Evolutionary conservation across 169 alveolate genomes (phyloP), one percentile per base, ranked within the genome.

Genomic region (Amoebophrya sp.): DNA sequence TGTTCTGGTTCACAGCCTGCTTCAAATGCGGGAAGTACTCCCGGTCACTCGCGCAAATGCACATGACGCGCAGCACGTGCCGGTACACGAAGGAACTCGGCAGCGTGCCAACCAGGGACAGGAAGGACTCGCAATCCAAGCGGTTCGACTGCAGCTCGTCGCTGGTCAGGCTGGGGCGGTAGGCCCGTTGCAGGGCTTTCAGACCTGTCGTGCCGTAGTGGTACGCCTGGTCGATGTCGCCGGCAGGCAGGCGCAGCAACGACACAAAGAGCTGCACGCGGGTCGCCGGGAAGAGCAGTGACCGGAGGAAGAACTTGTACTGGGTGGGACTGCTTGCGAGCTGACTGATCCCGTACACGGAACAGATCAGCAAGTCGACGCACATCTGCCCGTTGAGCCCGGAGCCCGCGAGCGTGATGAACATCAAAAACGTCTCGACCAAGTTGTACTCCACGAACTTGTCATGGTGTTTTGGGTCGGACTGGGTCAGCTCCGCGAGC

Each of bases 261-360:
- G 91, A 77, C 89, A 92, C 89, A 53, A 92, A 40, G 77, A 92
- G 91, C 94, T 92, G 94, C 77, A 92, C 40, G 35, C 94, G 41
- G 18, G 94, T 92, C 77, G 92, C 94, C 40, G 94, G 94, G 77
- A 40, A 92, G 89, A 92, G 77, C 91, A 88, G 32, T 10, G 40
- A 25, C 39, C 66, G 47, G 41, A 88, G 32, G 93, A 40, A 77
- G 40, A 39, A 77, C 29, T 91, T 77, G 7, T 90, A 77, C 29
- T 77, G 77, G 23, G 91, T 53, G 47, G 92, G 77, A 3, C 90
- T 77, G 7, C 90, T 55, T 0, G 77, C 94, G 32, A 92, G 33
- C 0, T 90, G 90, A 0, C 92, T 88, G 54, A 92, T 90, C 40
- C 94, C 94, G 90, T 55, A 92, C 66, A 92, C 94, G 29, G 94